phyloP scores from a whole-genome alignment of 2,329 filamentous ascomycete genomes.

The Cordyceps sp. region DNA sequence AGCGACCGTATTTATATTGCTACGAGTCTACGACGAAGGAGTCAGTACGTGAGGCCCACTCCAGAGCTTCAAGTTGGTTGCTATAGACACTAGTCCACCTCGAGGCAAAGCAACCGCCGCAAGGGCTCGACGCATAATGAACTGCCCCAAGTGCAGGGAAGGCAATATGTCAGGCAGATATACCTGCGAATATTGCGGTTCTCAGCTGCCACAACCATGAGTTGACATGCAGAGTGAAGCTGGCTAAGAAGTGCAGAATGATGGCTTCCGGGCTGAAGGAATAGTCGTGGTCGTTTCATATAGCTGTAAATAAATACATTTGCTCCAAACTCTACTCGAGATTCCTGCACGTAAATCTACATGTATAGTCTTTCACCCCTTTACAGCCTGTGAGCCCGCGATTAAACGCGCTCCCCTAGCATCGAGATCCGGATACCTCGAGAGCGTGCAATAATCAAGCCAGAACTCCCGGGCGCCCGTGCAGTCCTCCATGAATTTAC shows the following conservation, averaged over 20 bases:
- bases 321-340: too few species aligned
- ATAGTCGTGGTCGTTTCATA: too few species aligned
- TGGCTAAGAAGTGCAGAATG: too few species aligned
- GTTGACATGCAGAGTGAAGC: slow-evolving; percentile 1
- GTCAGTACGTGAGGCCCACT: slow-evolving; percentile 1
- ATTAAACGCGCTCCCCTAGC: not conserved
- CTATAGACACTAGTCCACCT: not conserved
- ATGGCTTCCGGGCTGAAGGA: too few species aligned
- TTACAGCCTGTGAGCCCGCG: not conserved
- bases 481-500: slow-evolving; percentile 1
- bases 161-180: not conserved
- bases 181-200: slow-evolving; percentile 2
- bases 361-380: not conserved
- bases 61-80: not conserved
- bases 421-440: slow-evolving; percentile 1
- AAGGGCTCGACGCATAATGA: not conserved
- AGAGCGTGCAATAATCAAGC: slow-evolving; percentile 1
- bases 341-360: too few species aligned
- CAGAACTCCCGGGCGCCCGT: slow-evolving; percentile 1
- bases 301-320: too few species aligned
- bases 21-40: too few species aligned
- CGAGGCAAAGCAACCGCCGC: not conserved
- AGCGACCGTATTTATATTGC: too few species aligned
- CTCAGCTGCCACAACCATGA: not conserved
- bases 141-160: slow-evolving; percentile 2